phyloP scores from a whole-genome alignment of 2,329 filamentous ascomycete species.

The Thelonectria rubi region DNA sequence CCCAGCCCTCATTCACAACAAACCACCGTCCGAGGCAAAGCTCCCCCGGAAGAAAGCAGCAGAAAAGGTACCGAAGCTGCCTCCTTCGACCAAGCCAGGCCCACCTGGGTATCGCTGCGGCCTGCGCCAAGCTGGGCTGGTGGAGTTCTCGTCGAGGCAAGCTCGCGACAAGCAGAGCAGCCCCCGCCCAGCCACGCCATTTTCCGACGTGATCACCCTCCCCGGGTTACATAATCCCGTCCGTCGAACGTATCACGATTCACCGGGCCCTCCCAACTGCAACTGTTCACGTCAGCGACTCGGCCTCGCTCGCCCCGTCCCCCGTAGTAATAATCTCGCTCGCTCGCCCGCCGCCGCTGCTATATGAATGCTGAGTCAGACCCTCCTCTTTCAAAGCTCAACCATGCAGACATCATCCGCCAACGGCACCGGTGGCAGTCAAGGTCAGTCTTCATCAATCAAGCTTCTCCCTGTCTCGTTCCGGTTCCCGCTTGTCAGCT shows the following conservation, averaged over 20 bases:
- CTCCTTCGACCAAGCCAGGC: not conserved
- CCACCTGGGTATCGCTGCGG: not conserved
- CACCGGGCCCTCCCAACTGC: constrained; percentile 34
- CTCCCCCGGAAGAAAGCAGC: not conserved
- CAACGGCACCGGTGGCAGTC: constrained; percentile 44
- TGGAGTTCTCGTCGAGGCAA: constrained; percentile 27
- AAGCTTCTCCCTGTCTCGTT: constrained; percentile 32
- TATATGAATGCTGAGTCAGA: constrained; percentile 50
- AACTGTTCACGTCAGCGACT: constrained; percentile 42
- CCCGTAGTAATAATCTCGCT: constrained; percentile 43
- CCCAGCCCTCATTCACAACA: too few species aligned
- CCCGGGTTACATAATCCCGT: constrained; percentile 44
- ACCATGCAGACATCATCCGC: constrained; percentile 47
- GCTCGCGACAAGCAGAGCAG: constrained; percentile 11
- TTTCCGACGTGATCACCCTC: constrained; percentile 39
- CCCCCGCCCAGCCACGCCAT: constrained; percentile 43
- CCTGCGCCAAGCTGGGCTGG: constrained; percentile 29
- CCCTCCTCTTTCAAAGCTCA: constrained; percentile 39
- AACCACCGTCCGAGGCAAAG: not conserved
- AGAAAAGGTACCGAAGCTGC: not conserved
- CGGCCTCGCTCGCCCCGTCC: constrained; percentile 36
- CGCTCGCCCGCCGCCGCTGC: constrained; percentile 37
- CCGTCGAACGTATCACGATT: constrained; percentile 36
- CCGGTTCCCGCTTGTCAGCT: constrained; percentile 26
- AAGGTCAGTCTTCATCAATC: constrained; percentile 42